These are phyloP conservation scores for Wilcoxina mikolae DNA, from an alignment of 495 filamentous ascomycete genomes.

Conservation along the genomic window DNA sequence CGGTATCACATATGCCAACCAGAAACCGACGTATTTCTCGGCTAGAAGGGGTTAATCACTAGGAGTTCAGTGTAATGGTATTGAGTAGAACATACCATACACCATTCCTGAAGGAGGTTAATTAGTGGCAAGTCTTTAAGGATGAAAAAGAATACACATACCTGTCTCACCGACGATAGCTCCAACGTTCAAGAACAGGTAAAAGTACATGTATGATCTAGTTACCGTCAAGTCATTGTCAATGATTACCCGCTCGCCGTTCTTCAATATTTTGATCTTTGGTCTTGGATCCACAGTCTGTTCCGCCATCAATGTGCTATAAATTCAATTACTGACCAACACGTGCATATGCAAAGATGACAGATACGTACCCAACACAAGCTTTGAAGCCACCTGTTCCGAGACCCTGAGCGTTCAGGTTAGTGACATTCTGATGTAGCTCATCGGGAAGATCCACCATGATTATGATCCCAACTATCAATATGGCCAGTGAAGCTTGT, in stretches of 20 bases:
- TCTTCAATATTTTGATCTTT: conserved; percentile 10
- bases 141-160: not conserved
- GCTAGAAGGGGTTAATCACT: not conserved
- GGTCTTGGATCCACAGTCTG: not conserved
- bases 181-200: conserved; percentile 54
- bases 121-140: not conserved
- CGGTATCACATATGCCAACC: conserved; percentile 46
- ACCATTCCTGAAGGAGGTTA: not conserved
- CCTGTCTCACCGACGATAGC: conserved; percentile 38
- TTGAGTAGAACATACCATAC: not conserved
- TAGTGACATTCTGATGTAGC: not conserved
- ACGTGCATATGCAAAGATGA: not conserved
- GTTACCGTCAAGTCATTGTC: conserved; percentile 47
- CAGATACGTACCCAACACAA: not conserved
- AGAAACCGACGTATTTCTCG: conserved; percentile 62
- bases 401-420: not conserved
- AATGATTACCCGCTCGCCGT: conserved; percentile 50
- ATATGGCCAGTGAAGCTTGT: not conserved
- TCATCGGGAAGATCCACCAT: not conserved
- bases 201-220: conserved; percentile 45
- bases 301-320: conserved; percentile 4
- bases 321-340: not conserved
- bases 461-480: not conserved
- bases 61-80: not conserved
- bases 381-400: not conserved